phyloP scores from a whole-genome alignment of 2,329 filamentous ascomycete species.

The Colletotrichum agaves region DNA sequence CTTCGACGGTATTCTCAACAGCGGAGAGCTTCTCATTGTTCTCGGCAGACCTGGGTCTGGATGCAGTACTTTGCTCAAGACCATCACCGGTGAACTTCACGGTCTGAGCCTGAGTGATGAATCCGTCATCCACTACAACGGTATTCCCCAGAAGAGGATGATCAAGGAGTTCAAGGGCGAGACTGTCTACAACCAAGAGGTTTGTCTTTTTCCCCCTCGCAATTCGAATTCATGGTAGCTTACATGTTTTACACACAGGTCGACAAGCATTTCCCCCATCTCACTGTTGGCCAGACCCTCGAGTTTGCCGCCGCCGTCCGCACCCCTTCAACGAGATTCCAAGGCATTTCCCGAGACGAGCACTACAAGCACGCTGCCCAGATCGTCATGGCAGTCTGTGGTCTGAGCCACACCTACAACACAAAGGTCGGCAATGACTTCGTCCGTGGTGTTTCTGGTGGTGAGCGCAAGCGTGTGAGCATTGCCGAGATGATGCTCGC shows the following conservation, averaged over 20 bases:
- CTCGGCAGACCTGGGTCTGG: constrained; percentile 74
- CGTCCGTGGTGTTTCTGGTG: constrained; percentile 76
- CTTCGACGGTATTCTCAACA: constrained; percentile 72
- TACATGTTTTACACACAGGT: constrained; percentile 49
- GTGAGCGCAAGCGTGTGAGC: constrained; percentile 82
- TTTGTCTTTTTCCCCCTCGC: constrained; percentile 23
- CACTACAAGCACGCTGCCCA: constrained; percentile 71
- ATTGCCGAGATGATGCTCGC: constrained; percentile 83
- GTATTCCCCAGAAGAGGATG: constrained; percentile 64
- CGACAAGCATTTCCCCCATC: constrained; percentile 80
- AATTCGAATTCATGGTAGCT: neutral
- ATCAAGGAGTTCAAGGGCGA: constrained; percentile 71
- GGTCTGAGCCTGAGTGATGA: constrained; percentile 63
- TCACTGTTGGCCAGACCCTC: constrained; percentile 80
- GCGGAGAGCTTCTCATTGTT: constrained; percentile 75
- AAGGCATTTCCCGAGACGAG: constrained; percentile 69
- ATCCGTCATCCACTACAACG: constrained; percentile 71
- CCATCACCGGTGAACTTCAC: constrained; percentile 68
- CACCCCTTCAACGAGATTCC: constrained; percentile 72
- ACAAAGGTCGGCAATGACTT: constrained; percentile 82
- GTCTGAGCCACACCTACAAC: constrained; percentile 76
- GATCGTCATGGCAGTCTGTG: constrained; percentile 77
- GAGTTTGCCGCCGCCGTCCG: constrained; percentile 77
- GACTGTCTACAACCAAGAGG: constrained; percentile 81
- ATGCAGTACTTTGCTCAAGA: constrained; percentile 72